phyloP scores from a whole-genome alignment of 805 yeast species.

The Wickerhamomyces alni region DNA sequence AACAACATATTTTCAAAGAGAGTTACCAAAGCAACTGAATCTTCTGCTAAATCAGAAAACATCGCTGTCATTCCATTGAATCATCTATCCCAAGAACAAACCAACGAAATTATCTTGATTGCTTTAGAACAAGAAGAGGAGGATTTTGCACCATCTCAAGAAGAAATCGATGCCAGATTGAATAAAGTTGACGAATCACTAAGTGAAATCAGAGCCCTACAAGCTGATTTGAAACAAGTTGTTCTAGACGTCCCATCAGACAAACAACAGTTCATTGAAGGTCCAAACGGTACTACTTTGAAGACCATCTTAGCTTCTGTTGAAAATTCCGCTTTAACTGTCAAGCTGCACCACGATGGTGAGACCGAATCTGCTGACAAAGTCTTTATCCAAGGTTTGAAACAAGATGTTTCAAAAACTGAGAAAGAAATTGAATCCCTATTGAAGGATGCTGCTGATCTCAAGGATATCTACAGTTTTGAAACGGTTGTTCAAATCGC shows the following conservation, averaged over 20 bases:
- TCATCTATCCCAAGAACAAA: constrained; percentile 35
- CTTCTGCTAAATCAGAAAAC: constrained; percentile 37
- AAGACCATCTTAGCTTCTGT: constrained; percentile 29
- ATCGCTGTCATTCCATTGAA: constrained; percentile 60
- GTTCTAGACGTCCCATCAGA: constrained; percentile 45
- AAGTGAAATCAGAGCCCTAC: constrained; percentile 51
- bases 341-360: constrained; percentile 40
- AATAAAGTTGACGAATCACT: constrained; percentile 49
- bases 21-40: constrained; percentile 35
- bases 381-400: constrained; percentile 65
- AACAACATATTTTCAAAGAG: constrained; percentile 51
- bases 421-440: constrained; percentile 45
- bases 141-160: constrained; percentile 68
- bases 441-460: constrained; percentile 49
- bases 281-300: constrained; percentile 57
- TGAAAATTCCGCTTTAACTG: constrained; percentile 28
- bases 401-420: constrained; percentile 51
- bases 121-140: constrained; percentile 39
- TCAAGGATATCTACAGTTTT: constrained; percentile 39
- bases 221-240: constrained; percentile 44
- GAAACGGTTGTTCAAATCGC: constrained; percentile 54
- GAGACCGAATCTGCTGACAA: constrained; percentile 40
- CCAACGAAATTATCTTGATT: constrained; percentile 47
- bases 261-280: constrained; percentile 55
- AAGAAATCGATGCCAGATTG: constrained; percentile 52